These are phyloP conservation scores for Balakata baccata DNA, from an alignment of 345 rosid genomes.

Conservation along the genomic window DNA sequence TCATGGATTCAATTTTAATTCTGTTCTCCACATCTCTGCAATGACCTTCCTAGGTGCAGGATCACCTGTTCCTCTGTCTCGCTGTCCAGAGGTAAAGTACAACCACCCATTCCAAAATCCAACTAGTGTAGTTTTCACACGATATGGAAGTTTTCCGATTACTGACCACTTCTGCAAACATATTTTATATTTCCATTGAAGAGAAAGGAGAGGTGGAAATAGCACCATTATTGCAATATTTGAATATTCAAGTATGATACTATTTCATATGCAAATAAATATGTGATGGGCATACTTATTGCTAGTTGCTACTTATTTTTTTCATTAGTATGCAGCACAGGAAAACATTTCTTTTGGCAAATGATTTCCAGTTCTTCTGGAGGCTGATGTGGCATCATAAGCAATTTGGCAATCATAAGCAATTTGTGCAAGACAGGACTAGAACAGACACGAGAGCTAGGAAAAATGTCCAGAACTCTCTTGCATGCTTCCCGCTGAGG, in stretches of 20 bases:
- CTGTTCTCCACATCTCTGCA: slow-evolving; percentile 91
- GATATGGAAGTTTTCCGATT: slow-evolving; percentile 80
- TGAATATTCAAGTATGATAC: no score
- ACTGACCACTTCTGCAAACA: slow-evolving; percentile 77
- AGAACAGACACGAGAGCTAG: background rate
- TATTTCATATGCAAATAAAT: no score
- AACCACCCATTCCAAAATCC: slow-evolving; percentile 82
- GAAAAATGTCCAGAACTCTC: background rate
- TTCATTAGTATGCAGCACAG: no score
- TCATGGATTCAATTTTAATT: slow-evolving; percentile 55
- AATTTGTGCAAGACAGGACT: no score
- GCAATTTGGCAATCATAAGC: no score
- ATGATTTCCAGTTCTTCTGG: no score
- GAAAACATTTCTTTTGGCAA: no score
- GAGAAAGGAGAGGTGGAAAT: no score
- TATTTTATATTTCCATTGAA: background rate
- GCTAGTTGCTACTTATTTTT: no score
- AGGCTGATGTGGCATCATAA: no score
- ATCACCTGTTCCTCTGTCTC: slow-evolving; percentile 81
- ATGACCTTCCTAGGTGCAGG: slow-evolving; percentile 81
- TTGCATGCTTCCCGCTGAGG: background rate
- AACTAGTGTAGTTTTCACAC: slow-evolving; percentile 88
- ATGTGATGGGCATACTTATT: no score
- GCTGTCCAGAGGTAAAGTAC: slow-evolving; percentile 95
- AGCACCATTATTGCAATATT: no score